Conservation (phyloP, 176 grass and related monocot genomes). For the Musa troglodytarum region DNA sequence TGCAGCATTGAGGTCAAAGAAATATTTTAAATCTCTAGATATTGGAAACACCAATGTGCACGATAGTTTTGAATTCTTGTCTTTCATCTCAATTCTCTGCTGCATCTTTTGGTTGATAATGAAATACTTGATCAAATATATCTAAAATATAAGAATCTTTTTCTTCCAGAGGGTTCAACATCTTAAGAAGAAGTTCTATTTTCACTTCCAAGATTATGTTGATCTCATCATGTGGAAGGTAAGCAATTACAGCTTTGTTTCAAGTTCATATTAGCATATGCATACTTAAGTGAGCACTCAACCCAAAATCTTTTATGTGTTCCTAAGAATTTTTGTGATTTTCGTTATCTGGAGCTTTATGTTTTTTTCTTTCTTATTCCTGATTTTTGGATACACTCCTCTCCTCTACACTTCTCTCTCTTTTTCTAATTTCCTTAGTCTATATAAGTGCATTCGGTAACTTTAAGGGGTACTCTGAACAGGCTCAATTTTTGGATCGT, state of each 20-base stretch:
- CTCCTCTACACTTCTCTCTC: not conserved
- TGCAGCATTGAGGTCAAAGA: not conserved
- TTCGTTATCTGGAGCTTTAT: not conserved
- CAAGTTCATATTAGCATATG: not conserved
- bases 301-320: not conserved
- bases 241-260: constrained; percentile 18
- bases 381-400: not conserved
- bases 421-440: not conserved
- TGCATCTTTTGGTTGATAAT: not conserved
- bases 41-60: not conserved
- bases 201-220: constrained; percentile 93
- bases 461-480: constrained; percentile 22
- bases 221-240: constrained; percentile 98
- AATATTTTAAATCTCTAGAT: not conserved
- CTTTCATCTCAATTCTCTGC: not conserved
- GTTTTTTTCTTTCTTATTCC: not conserved
- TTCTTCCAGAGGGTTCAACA: constrained; percentile 83
- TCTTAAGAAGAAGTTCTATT: constrained; percentile 98
- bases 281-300: not conserved
- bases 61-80: not conserved
- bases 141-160: constrained; percentile 23
- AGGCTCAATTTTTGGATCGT: constrained; percentile 95
- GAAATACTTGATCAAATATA: constrained; percentile 11
- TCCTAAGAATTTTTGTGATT: not conserved
- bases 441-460: not conserved